phyloP scores from a whole-genome alignment of 2,329 filamentous ascomycete species.

The Epichloe gansuensis region DNA sequence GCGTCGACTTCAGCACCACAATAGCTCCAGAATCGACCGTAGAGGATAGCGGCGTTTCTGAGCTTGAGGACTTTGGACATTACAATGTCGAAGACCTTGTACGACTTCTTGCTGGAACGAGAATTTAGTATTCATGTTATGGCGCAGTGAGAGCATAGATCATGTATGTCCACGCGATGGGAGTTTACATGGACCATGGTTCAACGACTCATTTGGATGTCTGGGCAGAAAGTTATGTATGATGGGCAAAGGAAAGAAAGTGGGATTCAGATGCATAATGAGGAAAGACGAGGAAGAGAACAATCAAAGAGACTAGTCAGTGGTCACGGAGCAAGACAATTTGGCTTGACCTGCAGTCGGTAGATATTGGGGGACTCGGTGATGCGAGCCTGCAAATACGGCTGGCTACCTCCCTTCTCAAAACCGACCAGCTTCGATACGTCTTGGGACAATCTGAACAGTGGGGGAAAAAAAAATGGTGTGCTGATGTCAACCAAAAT shows the following conservation, averaged over 20 bases:
- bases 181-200: background rate
- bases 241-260: background rate
- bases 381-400: conserved; percentile 1
- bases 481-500: conserved; percentile 1
- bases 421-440: conserved; percentile 5
- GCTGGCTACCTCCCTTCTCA: conserved; percentile 6
- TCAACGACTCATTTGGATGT: conserved; percentile 1
- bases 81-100: conserved; percentile 16
- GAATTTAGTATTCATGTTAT: conserved; percentile 6
- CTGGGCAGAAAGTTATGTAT: conserved; percentile 3
- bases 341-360: background rate
- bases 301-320: background rate
- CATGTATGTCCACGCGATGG: conserved; percentile 1
- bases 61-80: conserved; percentile 17
- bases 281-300: background rate
- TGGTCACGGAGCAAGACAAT: background rate
- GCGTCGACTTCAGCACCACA: conserved; percentile 6
- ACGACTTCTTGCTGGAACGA: conserved; percentile 12
- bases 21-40: background rate
- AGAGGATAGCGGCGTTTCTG: conserved; percentile 8
- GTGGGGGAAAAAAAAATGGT: conserved; percentile 8
- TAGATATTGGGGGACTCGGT: background rate
- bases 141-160: background rate
- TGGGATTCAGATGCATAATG: background rate
- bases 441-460: conserved; percentile 7